Evolutionary conservation across 2,329 filamentous ascomycete genomes (phyloP).

Genomic region (Aureobasidium sp.): DNA sequence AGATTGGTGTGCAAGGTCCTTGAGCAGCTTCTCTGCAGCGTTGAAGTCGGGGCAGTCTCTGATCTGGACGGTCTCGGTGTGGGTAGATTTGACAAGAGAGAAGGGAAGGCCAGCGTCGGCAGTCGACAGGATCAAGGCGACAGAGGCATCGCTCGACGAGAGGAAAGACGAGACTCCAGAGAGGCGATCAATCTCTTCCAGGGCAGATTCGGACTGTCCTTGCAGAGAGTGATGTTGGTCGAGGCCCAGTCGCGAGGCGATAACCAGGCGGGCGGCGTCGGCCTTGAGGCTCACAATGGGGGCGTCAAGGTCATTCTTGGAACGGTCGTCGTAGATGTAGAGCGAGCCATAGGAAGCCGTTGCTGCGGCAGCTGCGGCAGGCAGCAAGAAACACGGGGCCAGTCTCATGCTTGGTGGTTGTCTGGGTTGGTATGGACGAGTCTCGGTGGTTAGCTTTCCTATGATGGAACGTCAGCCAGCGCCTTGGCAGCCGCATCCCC

Average conservation of each 20-base stretch:
- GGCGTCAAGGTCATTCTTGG: constrained; percentile 25
- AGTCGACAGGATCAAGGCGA: constrained; percentile 22
- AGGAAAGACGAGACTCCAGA: constrained; percentile 38
- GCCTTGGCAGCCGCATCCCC: background rate
- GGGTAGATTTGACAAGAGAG: background rate
- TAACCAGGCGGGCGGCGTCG: constrained; percentile 42
- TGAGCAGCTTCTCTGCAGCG: constrained; percentile 23
- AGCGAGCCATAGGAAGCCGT: constrained; percentile 29
- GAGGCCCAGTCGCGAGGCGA: constrained; percentile 45
- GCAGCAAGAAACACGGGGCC: constrained; percentile 32
- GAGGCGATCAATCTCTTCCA: constrained; percentile 42
- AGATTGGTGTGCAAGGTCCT: constrained; percentile 26
- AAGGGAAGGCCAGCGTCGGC: background rate
- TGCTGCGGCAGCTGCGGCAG: constrained; percentile 32
- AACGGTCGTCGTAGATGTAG: constrained; percentile 31
- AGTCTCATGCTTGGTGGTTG: constrained; percentile 38
- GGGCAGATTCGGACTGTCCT: constrained; percentile 33
- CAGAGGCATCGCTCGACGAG: constrained; percentile 18
- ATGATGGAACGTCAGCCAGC: constrained; percentile 9
- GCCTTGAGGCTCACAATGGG: constrained; percentile 40
- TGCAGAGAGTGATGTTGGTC: constrained; percentile 42
- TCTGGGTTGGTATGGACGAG: background rate
- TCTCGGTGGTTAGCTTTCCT: background rate
- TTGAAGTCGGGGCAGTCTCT: constrained; percentile 18
- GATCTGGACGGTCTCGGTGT: background rate